A percentile compares a stretch with the other conserved stretches of the same genome.
Conservation (phyloP, 495 filamentous ascomycete genomes). For the Penicillium ucsense region DNA sequence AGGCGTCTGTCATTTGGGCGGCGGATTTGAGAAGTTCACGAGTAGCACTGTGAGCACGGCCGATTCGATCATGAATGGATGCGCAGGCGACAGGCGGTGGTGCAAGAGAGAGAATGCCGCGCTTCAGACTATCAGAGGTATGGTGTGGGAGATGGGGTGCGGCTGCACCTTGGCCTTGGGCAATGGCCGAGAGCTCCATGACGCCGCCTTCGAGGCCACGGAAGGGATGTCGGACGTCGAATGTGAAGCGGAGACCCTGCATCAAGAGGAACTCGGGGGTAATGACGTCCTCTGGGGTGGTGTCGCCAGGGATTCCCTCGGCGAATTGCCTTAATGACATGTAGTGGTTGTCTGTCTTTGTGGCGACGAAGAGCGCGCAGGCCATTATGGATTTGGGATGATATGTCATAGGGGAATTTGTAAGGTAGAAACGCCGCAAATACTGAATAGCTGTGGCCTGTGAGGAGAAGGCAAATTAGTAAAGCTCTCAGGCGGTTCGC, state of each 20-base stretch:
- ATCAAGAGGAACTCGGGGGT: constrained; percentile 85
- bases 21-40: constrained; percentile 65
- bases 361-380: constrained; percentile 81
- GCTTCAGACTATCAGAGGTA: constrained; percentile 28
- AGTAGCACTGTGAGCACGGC: constrained; percentile 57
- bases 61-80: constrained; percentile 41
- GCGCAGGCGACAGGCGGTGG: constrained; percentile 16
- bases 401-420: constrained; percentile 91
- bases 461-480: no score
- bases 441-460: constrained; percentile 87
- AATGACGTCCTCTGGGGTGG: constrained; percentile 61
- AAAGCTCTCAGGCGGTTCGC: no score
- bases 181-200: constrained; percentile 68
- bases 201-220: constrained; percentile 75
- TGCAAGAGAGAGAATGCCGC: constrained; percentile 17
- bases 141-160: constrained; percentile 26
- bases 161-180: constrained; percentile 39
- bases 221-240: constrained; percentile 87
- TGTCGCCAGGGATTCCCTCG: constrained; percentile 52
- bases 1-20: constrained; percentile 79
- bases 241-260: constrained; percentile 86
- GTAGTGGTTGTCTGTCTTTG: constrained; percentile 81
- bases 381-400: constrained; percentile 78
- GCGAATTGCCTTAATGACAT: constrained; percentile 58
- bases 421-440: constrained; percentile 87